phyloP scores from a whole-genome alignment of 176 grass and related monocot species.

The Chloris gayana region DNA sequence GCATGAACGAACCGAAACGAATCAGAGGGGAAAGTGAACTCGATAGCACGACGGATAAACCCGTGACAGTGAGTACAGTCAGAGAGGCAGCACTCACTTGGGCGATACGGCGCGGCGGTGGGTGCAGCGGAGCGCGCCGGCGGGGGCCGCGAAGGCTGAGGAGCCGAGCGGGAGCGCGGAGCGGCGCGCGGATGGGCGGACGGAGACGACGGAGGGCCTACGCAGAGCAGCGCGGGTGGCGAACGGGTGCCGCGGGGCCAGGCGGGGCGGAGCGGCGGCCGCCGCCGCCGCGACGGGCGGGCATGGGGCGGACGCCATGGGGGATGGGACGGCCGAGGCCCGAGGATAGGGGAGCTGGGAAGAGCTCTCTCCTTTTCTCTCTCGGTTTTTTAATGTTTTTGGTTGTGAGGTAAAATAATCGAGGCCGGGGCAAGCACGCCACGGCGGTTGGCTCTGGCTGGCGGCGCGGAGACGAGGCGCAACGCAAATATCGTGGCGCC shows the following conservation, averaged over 20 bases:
- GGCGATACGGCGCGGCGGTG: constrained; percentile 34
- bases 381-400: constrained; percentile 32
- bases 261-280: constrained; percentile 41
- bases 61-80: neutral
- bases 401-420: constrained; percentile 22
- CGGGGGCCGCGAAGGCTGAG: constrained; percentile 11
- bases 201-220: constrained; percentile 10
- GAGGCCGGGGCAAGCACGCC: constrained; percentile 3
- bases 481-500: constrained; percentile 34
- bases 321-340: constrained; percentile 25
- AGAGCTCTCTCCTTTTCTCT: neutral
- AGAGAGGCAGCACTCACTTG: neutral
- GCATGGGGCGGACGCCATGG: constrained; percentile 50
- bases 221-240: constrained; percentile 18
- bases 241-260: constrained; percentile 36
- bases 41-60: neutral
- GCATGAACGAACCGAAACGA: neutral
- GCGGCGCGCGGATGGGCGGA: constrained; percentile 23
- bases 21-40: constrained; percentile 18
- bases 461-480: constrained; percentile 15
- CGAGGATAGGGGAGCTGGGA: constrained; percentile 41
- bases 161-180: constrained; percentile 15
- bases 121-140: constrained; percentile 41
- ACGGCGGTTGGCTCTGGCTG: constrained; percentile 19
- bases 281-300: constrained; percentile 39